Evolutionary conservation across 1,139 yeast genomes (phyloP).

Genomic region (Sugiyamaella xylanicola): DNA sequence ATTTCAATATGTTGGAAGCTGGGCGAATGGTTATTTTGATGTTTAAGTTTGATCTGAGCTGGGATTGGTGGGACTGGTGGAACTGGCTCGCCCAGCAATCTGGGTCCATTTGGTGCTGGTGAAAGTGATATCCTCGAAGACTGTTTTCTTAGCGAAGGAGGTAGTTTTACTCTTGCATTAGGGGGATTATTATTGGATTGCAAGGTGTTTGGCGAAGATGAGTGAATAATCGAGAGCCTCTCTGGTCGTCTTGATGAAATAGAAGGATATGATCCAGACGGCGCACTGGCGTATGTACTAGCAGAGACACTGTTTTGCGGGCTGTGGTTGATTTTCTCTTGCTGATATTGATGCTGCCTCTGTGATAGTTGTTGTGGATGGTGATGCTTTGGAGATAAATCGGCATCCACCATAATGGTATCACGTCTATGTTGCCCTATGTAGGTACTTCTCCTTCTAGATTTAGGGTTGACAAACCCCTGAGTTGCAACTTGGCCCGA

Average conservation of each 20-base stretch:
- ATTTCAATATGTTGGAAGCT: neutral
- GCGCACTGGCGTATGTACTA: constrained; percentile 4
- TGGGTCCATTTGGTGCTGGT: constrained; percentile 10
- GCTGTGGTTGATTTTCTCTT: neutral
- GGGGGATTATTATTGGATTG: neutral
- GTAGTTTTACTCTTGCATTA: neutral
- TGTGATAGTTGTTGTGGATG: neutral
- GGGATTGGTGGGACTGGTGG: constrained; percentile 36
- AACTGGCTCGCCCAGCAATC: constrained; percentile 11
- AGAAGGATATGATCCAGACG: constrained; percentile 1
- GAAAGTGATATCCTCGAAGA: constrained; percentile 9
- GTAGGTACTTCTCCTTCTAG: constrained; percentile 24
- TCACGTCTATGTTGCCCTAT: constrained; percentile 4
- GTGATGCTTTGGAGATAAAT: neutral
- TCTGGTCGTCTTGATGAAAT: constrained; percentile 12
- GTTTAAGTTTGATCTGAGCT: constrained; percentile 25
- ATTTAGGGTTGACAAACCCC: constrained; percentile 27
- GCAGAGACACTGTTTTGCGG: neutral
- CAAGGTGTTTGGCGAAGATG: neutral
- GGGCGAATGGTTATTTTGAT: neutral
- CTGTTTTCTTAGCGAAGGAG: constrained; percentile 7
- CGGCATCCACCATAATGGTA: neutral
- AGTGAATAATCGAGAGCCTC: neutral
- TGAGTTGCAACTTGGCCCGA: neutral
- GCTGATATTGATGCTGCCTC: constrained; percentile 2